phyloP scores from a whole-genome alignment of 2,329 filamentous ascomycete species.

The Aspergillus tubingensis region DNA sequence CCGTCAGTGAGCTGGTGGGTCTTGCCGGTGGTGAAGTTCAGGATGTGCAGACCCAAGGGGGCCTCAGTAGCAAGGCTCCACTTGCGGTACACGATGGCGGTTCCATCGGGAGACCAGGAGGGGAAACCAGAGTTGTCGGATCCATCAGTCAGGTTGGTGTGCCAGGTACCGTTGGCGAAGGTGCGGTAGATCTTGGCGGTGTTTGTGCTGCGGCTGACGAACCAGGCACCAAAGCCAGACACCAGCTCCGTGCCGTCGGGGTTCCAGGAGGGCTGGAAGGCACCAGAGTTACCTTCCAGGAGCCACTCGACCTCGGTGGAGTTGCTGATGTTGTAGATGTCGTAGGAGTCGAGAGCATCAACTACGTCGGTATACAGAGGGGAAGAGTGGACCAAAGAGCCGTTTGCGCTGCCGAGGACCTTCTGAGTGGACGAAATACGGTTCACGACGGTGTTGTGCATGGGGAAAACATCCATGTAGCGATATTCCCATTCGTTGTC shows the following conservation, averaged over 20 bases:
- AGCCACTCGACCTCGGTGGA: background rate
- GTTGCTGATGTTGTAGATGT: constrained; percentile 1
- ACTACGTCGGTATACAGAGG: constrained; percentile 30
- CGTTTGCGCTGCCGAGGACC: constrained; percentile 41
- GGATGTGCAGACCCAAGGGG: constrained; percentile 35
- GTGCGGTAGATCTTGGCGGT: background rate
- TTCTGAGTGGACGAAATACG: constrained; percentile 42
- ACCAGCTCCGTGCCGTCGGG: constrained; percentile 42
- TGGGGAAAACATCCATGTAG: constrained; percentile 48
- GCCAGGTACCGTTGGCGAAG: constrained; percentile 23
- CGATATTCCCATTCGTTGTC: constrained; percentile 47
- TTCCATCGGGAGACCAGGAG: constrained; percentile 42
- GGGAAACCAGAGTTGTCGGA: constrained; percentile 44
- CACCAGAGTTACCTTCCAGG: background rate
- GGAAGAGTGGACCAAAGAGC: constrained; percentile 33
- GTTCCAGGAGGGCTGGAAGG: constrained; percentile 41
- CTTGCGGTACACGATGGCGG: constrained; percentile 40
- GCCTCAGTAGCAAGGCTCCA: constrained; percentile 26
- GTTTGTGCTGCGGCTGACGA: constrained; percentile 33
- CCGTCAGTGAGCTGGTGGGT: constrained; percentile 37
- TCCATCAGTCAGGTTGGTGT: constrained; percentile 38
- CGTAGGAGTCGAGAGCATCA: constrained; percentile 5
- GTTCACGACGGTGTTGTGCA: constrained; percentile 27
- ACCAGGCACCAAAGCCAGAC: constrained; percentile 46
- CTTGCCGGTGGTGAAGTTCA: constrained; percentile 27